Conservation (phyloP, 306 rosid genomes). For the Elaeagnus macrophylla region DNA sequence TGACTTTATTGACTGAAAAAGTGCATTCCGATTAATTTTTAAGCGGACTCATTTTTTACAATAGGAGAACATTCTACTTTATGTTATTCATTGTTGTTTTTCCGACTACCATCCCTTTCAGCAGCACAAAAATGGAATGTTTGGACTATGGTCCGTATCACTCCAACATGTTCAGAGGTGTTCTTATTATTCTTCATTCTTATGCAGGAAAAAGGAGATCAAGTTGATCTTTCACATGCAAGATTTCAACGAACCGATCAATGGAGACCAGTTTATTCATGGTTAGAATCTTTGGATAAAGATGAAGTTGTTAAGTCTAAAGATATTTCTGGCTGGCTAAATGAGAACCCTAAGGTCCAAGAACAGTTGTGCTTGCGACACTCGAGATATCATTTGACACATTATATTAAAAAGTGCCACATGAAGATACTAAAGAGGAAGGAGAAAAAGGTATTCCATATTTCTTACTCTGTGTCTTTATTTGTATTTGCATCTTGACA, state of each 20-base stretch:
- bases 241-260: constrained; percentile 89
- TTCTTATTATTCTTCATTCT: constrained; percentile 1
- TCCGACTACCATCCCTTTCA: no score
- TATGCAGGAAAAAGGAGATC: constrained; percentile 55
- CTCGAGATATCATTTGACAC: constrained; percentile 82
- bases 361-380: constrained; percentile 81
- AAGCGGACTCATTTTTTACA: no score
- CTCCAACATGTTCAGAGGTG: neutral
- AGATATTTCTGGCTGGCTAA: constrained; percentile 84
- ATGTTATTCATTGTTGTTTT: no score
- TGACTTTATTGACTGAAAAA: no score
- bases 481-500: neutral
- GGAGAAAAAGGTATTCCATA: constrained; percentile 57
- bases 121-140: no score
- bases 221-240: constrained; percentile 53
- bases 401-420: constrained; percentile 88
- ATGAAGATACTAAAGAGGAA: constrained; percentile 78
- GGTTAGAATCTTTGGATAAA: constrained; percentile 72
- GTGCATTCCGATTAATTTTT: no score
- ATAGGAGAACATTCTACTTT: no score
- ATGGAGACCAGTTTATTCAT: constrained; percentile 82
- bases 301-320: constrained; percentile 87
- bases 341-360: constrained; percentile 60
- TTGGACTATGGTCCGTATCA: neutral
- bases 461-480: neutral